Evolutionary conservation across 164 flowering plant genomes (phyloP).

Genomic region (grape (Vitis vinifera)): DNA sequence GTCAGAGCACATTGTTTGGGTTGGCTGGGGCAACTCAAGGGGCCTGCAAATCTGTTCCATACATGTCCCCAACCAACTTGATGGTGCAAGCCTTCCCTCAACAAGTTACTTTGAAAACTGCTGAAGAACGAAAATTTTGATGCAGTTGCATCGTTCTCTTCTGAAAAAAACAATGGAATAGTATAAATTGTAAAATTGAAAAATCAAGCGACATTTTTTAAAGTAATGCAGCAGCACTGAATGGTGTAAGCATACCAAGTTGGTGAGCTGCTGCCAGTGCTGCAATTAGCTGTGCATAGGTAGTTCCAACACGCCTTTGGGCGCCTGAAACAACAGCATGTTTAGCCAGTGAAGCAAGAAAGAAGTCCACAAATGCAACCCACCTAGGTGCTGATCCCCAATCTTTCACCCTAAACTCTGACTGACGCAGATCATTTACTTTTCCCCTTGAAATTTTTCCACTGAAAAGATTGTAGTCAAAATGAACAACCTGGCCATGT

Average conservation of each 20-base stretch:
- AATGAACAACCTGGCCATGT: constrained; percentile 67
- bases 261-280: constrained; percentile 81
- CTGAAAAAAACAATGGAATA: constrained; percentile 28
- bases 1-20: constrained; percentile 76
- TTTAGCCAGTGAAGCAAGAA: constrained; percentile 87
- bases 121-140: constrained; percentile 66
- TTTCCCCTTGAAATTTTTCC: constrained; percentile 52
- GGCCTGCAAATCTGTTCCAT: constrained; percentile 95
- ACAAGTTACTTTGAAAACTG: constrained; percentile 84
- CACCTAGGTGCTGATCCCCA: constrained; percentile 99
- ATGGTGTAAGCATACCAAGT: constrained; percentile 46
- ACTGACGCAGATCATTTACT: constrained; percentile 15
- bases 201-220: too few species aligned
- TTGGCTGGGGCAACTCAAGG: constrained; percentile 78
- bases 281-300: constrained; percentile 92
- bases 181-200: too few species aligned
- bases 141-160: constrained; percentile 35
- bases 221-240: neutral
- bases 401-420: constrained; percentile 73
- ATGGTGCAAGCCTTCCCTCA: constrained; percentile 61
- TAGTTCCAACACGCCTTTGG: constrained; percentile 93
- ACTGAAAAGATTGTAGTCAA: constrained; percentile 63
- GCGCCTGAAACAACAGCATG: constrained; percentile 90
- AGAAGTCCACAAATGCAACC: constrained; percentile 99
- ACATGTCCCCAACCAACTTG: constrained; percentile 97